Evolutionary conservation across 768 basidiomycete species (phyloP).

Genomic region (Boletus huronensis): DNA sequence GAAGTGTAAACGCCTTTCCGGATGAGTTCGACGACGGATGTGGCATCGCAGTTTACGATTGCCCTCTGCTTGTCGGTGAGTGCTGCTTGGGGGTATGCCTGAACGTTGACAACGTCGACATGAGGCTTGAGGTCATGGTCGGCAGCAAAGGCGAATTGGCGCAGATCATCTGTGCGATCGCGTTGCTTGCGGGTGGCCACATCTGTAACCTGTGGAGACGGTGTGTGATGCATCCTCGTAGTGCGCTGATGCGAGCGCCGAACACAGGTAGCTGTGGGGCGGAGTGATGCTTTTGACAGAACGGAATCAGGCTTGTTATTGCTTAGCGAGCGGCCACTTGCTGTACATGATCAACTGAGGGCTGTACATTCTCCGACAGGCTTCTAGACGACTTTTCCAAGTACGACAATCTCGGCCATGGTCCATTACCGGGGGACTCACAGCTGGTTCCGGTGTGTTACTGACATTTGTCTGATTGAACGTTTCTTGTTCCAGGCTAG

Average conservation of each 20-base stretch:
- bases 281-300: neutral
- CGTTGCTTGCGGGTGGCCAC: conserved; percentile 23
- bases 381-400: neutral
- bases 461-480: neutral
- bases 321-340: neutral
- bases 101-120: conserved; percentile 16
- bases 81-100: conserved; percentile 24
- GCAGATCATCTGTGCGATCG: conserved; percentile 23
- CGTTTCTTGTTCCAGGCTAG: neutral
- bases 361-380: neutral
- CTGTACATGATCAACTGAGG: conserved; percentile 10
- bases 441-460: neutral
- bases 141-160: neutral
- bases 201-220: neutral
- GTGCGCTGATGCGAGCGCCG: neutral
- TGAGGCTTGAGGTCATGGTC: conserved; percentile 1
- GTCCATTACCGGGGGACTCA: neutral
- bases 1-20: conserved; percentile 22
- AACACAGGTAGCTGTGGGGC: conserved; percentile 3
- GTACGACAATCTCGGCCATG: neutral
- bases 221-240: conserved; percentile 6
- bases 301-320: neutral
- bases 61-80: conserved; percentile 26
- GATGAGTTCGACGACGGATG: conserved; percentile 22
- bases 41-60: conserved; percentile 32